Evolutionary conservation across 352 stramenopile species (phyloP).

Genomic region (Pythium myriotylum): DNA sequence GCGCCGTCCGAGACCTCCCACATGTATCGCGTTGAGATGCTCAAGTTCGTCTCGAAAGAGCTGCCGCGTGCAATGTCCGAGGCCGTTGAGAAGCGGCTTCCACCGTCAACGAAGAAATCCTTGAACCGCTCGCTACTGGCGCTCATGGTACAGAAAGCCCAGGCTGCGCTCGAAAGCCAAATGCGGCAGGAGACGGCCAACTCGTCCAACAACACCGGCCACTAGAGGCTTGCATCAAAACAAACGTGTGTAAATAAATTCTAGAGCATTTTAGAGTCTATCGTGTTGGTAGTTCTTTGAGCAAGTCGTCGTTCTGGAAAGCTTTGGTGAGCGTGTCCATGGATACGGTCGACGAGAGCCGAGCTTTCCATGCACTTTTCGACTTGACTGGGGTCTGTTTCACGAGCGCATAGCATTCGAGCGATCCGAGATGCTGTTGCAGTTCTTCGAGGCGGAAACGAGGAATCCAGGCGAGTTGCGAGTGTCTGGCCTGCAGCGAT

Average conservation of each 20-base stretch:
- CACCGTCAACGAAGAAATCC: slow-evolving; percentile 57
- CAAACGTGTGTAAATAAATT: background rate
- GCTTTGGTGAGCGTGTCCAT: slow-evolving; percentile 44
- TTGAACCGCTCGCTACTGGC: slow-evolving; percentile 72
- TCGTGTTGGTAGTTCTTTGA: slow-evolving; percentile 35
- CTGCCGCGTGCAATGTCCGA: slow-evolving; percentile 74
- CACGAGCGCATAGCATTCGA: slow-evolving; percentile 74
- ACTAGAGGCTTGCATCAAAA: slow-evolving; percentile 3
- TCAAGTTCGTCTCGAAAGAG: slow-evolving; percentile 83
- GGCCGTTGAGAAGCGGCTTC: slow-evolving; percentile 66
- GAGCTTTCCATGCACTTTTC: slow-evolving; percentile 40
- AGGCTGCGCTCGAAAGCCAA: slow-evolving; percentile 66
- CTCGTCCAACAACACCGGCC: slow-evolving; percentile 9
- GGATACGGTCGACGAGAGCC: slow-evolving; percentile 52
- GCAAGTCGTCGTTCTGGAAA: slow-evolving; percentile 50
- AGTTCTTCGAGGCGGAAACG: slow-evolving; percentile 61
- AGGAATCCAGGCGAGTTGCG: slow-evolving; percentile 58
- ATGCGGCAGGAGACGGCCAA: slow-evolving; percentile 64
- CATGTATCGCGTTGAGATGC: slow-evolving; percentile 86
- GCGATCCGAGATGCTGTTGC: slow-evolving; percentile 58
- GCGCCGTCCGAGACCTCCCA: slow-evolving; percentile 55
- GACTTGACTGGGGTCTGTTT: slow-evolving; percentile 35
- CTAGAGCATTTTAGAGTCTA: slow-evolving; percentile 3
- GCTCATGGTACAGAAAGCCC: slow-evolving; percentile 76
- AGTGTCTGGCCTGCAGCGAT: slow-evolving; percentile 31